Conservation (phyloP, 495 filamentous ascomycete genomes). For the Penicillium chermesinum region DNA sequence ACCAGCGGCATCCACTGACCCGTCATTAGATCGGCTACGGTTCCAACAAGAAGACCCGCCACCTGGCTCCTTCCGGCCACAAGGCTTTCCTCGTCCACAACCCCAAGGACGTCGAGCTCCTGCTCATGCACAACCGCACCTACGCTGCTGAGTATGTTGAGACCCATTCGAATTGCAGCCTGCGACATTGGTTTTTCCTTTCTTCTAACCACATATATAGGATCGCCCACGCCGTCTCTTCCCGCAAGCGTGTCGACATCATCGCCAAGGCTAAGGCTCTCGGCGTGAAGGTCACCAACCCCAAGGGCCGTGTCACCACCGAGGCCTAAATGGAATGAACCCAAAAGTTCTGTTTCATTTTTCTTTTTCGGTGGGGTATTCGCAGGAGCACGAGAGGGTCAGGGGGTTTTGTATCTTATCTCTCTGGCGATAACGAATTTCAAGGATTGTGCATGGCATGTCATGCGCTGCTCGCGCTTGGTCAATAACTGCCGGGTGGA, state of each 20-base stretch:
- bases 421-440: conserved; percentile 33
- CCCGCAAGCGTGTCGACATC: conserved; percentile 97
- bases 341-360: conserved; percentile 30
- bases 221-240: conserved; percentile 95
- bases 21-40: conserved; percentile 83
- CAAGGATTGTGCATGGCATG: conserved; percentile 32
- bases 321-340: conserved; percentile 69
- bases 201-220: conserved; percentile 40
- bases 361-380: conserved; percentile 19
- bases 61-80: conserved; percentile 98
- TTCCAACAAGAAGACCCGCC: conserved; percentile 96
- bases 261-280: conserved; percentile 93
- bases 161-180: neutral
- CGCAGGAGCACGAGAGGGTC: conserved; percentile 25
- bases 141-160: conserved; percentile 90
- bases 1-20: neutral
- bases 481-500: conserved; percentile 23
- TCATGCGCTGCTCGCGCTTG: conserved; percentile 27
- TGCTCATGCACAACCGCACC: conserved; percentile 99
- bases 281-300: conserved; percentile 97
- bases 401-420: conserved; percentile 27
- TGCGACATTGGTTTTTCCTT: neutral
- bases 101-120: conserved; percentile 87
- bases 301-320: conserved; percentile 95
- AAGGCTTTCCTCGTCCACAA: conserved; percentile 99